Evolutionary conservation across 1,284 basidiomycete species (phyloP), one percentile per base, ranked within the genome.

Genomic region (Termitomyces sp.): DNA sequence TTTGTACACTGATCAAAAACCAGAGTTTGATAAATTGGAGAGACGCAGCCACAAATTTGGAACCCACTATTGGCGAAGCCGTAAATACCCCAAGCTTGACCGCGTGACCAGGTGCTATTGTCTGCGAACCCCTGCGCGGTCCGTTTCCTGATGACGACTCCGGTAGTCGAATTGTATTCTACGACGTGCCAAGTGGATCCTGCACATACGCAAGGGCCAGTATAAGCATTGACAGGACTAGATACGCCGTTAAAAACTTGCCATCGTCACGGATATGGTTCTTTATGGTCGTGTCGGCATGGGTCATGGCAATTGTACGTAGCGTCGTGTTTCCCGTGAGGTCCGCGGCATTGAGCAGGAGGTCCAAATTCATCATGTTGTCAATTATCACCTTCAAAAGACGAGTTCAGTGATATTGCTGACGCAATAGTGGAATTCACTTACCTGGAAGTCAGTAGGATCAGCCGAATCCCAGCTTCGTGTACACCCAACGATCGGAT

Each of bases 311-410:
- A 26, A 88, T 86, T 19, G 80, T 66, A 34, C 74, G 72, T n/a
- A 86, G 68, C 0, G 82, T 85, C n/a, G 73, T 58, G 63, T 88
- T 86, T 2, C 80, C 78, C 0, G 82, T 86, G 28, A 87, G 68
- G 13, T 69, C 70, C 33, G 76, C 77, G n/a, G 82, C 80, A 7
- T 73, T 71, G 64, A 83, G 84, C 12, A 88, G 70, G 13, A 88
- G 73, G 52, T 88, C 82, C 24, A 89, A 75, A 61, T 86, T 88
- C 82, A 88, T 87, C 84, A 88, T 86, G 64, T 88, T 88, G 69
- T 88, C 85, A 51, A 86, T 86, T 65, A 87, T 88, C 52, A 87
- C 83, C 80, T 82, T 43, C 17, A 53, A 36, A 15, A 51, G 39
- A 30, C 2, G 19, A 17, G 6, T 4, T 34, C 19, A 17, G 24